These are phyloP conservation scores for Lachancea sp. DNA, from an alignment of 805 yeast species.

Conservation along the genomic window DNA sequence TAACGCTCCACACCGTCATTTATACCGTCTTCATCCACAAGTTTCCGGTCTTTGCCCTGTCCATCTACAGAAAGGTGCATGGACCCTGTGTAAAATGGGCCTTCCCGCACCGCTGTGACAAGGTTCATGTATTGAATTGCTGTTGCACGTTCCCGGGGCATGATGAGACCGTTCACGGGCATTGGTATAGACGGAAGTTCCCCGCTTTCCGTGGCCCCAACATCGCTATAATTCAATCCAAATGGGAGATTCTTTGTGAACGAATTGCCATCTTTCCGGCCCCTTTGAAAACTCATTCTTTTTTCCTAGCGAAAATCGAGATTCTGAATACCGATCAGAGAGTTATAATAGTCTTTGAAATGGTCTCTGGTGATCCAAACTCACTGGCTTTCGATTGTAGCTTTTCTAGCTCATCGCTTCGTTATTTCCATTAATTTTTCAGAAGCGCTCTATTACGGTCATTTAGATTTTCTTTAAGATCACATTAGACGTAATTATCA, in stretches of 20 bases:
- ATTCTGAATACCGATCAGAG: neutral
- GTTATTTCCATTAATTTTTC: too few species aligned
- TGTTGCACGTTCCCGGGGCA: constrained; percentile 42
- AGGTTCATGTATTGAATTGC: constrained; percentile 54
- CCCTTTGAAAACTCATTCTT: constrained; percentile 50
- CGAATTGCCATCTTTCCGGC: constrained; percentile 38
- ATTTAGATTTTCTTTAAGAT: too few species aligned
- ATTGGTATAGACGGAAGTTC: constrained; percentile 40
- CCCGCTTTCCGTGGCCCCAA: constrained; percentile 37
- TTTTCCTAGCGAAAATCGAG: neutral
- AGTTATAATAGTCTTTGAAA: neutral
- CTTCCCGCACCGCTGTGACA: constrained; percentile 48
- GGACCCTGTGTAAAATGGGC: constrained; percentile 62
- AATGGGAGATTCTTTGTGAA: constrained; percentile 48
- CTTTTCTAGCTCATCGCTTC: neutral
- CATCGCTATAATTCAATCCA: constrained; percentile 63
- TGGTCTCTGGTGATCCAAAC: too few species aligned
- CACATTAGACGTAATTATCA: too few species aligned
- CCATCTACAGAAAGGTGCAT: constrained; percentile 27
- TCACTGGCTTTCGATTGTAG: too few species aligned
- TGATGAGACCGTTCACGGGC: constrained; percentile 60
- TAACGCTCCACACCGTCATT: constrained; percentile 75
- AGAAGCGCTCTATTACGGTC: too few species aligned
- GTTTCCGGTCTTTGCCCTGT: constrained; percentile 19
- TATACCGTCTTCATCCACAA: constrained; percentile 36